phyloP scores from a whole-genome alignment of 306 rosid genomes.

The Sicyos baderoa region DNA sequence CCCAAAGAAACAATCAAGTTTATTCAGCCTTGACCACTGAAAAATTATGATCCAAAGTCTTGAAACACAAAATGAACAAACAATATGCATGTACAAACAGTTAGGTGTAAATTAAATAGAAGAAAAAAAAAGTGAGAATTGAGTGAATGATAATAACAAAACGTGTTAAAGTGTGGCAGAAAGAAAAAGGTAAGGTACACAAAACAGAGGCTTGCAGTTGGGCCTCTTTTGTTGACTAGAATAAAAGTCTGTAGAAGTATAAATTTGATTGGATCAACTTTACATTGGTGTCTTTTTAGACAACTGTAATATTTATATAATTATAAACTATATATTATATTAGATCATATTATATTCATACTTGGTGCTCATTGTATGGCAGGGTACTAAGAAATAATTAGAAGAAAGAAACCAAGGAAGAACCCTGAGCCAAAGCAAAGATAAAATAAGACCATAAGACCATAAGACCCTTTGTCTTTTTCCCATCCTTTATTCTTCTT shows the following conservation, averaged over 20 bases:
- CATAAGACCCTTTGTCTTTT: background rate
- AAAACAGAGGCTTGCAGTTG: background rate
- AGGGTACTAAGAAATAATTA: background rate
- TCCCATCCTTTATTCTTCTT: background rate
- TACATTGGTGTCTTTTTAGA: slow-evolving; percentile 8
- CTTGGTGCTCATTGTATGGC: slow-evolving; percentile 8
- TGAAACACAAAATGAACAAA: background rate
- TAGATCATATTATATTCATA: background rate
- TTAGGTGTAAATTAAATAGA: background rate
- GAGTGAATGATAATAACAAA: background rate
- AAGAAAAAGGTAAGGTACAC: background rate
- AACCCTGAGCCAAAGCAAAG: no score
- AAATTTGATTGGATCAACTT: slow-evolving; percentile 13
- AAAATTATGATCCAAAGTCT: no score
- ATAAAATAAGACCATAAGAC: background rate
- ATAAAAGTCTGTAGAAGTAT: slow-evolving; percentile 13
- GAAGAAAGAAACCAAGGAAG: background rate
- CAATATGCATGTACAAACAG: background rate
- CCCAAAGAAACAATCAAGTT: no score
- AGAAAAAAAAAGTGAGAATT: background rate
- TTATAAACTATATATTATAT: background rate
- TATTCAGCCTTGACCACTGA: no score
- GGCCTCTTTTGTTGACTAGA: background rate
- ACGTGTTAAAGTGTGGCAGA: background rate
- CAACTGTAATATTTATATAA: background rate